phyloP scores from a whole-genome alignment of 805 yeast genomes.

The Sugiyamaella mastotermitis region DNA sequence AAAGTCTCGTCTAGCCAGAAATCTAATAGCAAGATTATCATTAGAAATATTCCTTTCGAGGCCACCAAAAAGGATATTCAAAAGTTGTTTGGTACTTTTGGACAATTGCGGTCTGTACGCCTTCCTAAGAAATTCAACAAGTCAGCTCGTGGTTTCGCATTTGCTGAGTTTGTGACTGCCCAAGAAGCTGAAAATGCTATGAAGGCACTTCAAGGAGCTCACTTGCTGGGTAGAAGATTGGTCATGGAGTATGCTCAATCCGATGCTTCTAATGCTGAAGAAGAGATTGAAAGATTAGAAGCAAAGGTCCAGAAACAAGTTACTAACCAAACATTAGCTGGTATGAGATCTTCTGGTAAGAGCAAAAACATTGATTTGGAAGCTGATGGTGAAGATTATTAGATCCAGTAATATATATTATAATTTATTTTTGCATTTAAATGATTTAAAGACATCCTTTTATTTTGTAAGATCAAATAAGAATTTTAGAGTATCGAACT shows the following conservation, averaged over 20 bases:
- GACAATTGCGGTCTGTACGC: constrained; percentile 88
- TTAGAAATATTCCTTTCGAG: constrained; percentile 96
- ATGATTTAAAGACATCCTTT: no score
- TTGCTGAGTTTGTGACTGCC: constrained; percentile 81
- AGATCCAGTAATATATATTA: no score
- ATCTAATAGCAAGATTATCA: constrained; percentile 59
- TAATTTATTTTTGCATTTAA: no score
- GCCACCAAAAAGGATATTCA: constrained; percentile 89
- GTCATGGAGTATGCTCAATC: constrained; percentile 89
- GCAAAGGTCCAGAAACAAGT: constrained; percentile 76
- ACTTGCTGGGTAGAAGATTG: constrained; percentile 88
- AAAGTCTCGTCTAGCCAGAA: constrained; percentile 24
- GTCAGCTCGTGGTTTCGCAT: constrained; percentile 95
- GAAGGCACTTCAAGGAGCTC: constrained; percentile 92
- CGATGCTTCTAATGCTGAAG: constrained; percentile 79
- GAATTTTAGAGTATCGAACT: no score
- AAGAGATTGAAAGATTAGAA: constrained; percentile 86
- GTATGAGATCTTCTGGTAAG: constrained; percentile 62
- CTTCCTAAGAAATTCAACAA: constrained; percentile 95
- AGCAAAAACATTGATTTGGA: constrained; percentile 54
- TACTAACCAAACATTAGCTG: constrained; percentile 64
- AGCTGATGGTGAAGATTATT: no score
- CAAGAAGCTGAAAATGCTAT: constrained; percentile 93
- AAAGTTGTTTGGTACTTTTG: constrained; percentile 89
- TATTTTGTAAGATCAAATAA: no score